Conservation (phyloP, 768 basidiomycete species). For the Mycena polygramma region DNA sequence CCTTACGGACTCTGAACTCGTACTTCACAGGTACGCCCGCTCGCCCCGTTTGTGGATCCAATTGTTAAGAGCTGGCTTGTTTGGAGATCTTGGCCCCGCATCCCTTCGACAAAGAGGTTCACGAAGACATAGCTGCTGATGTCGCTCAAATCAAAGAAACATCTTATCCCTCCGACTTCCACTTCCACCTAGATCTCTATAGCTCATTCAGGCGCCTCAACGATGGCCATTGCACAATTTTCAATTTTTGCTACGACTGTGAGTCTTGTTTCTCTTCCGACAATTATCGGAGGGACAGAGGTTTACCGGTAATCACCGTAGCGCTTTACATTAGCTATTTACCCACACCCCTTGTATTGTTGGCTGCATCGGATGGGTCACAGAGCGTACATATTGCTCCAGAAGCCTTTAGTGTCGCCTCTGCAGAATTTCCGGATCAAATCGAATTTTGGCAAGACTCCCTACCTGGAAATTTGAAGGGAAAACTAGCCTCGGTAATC, state of each 20-base stretch:
- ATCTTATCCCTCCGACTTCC: constrained; percentile 64
- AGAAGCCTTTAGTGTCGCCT: constrained; percentile 65
- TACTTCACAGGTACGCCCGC: too few relatives aligned
- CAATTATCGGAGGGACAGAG: not conserved
- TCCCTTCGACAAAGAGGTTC: constrained; percentile 67
- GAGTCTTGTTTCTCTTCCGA: constrained; percentile 28
- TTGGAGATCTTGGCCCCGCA: constrained; percentile 62
- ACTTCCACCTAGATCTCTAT: constrained; percentile 68
- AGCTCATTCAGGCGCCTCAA: constrained; percentile 66
- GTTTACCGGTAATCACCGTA: constrained; percentile 30
- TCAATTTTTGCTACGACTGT: constrained; percentile 70
- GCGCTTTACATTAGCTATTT: constrained; percentile 62
- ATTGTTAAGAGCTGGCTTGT: not conserved
- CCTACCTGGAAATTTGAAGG: constrained; percentile 60
- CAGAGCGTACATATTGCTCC: constrained; percentile 68
- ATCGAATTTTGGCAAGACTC: constrained; percentile 68
- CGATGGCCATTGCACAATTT: constrained; percentile 71
- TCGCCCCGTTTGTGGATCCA: not conserved
- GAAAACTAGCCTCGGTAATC: constrained; percentile 57
- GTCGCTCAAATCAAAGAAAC: constrained; percentile 60
- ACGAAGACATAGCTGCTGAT: constrained; percentile 67
- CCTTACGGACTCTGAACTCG: not conserved
- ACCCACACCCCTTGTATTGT: constrained; percentile 61
- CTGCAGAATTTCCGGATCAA: constrained; percentile 64
- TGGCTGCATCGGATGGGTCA: constrained; percentile 58